These are phyloP conservation scores for Mycena sp. DNA, from an alignment of 1,284 basidiomycete genomes.

Conservation along the genomic window DNA sequence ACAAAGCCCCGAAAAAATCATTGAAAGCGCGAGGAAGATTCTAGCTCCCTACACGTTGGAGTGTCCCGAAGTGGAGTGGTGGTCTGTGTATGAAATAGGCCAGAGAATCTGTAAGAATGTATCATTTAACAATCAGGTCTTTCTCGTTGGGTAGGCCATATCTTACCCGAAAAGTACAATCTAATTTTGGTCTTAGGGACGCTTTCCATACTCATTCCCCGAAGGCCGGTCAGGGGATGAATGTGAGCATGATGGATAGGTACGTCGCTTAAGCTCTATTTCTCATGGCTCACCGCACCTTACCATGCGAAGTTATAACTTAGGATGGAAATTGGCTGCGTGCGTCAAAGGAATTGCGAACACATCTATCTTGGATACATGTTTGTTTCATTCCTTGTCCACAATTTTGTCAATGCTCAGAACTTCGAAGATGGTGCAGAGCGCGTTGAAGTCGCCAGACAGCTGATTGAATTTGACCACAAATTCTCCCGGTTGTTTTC, in stretches of 20 bases:
- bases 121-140: slow-evolving; percentile 26
- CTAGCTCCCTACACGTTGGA: slow-evolving; percentile 26
- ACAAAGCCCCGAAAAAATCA: slow-evolving; percentile 22
- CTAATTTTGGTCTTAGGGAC: slow-evolving; percentile 10
- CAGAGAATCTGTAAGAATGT: slow-evolving; percentile 24
- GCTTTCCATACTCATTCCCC: slow-evolving; percentile 31
- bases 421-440: slow-evolving; percentile 19
- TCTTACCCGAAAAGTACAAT: neutral
- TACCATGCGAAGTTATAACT: slow-evolving; percentile 37
- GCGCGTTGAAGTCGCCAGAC: slow-evolving; percentile 21
- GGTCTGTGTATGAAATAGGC: slow-evolving; percentile 29
- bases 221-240: slow-evolving; percentile 31
- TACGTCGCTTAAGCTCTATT: neutral
- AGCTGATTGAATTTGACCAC: slow-evolving; percentile 29
- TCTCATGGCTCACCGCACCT: neutral
- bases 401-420: neutral
- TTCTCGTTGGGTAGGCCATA: slow-evolving; percentile 21
- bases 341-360: slow-evolving; percentile 45
- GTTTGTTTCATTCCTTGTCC: slow-evolving; percentile 4
- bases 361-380: slow-evolving; percentile 43
- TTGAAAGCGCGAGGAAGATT: slow-evolving; percentile 24
- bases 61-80: slow-evolving; percentile 28
- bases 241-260: slow-evolving; percentile 31
- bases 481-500: slow-evolving; percentile 25
- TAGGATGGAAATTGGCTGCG: slow-evolving; percentile 53